These are phyloP conservation scores for Thecaphora thlaspeos DNA, from an alignment of 1,284 basidiomycete species.

Conservation along the genomic window DNA sequence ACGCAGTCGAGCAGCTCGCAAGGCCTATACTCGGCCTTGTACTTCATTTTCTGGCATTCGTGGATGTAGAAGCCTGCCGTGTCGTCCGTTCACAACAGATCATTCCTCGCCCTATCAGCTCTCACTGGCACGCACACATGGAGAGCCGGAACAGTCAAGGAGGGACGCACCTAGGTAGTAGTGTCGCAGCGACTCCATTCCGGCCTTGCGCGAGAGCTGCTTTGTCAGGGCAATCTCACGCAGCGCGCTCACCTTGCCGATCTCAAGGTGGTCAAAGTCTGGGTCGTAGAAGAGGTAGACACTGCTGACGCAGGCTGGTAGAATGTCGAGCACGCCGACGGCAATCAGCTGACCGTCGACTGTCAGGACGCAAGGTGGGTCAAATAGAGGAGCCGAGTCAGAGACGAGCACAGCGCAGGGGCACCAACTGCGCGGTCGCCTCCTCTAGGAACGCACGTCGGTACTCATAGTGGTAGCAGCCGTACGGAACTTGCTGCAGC, in stretches of 20 bases:
- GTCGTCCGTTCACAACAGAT: not conserved
- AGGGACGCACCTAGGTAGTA: constrained; percentile 31
- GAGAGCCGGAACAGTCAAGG: no score
- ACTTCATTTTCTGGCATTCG: constrained; percentile 85
- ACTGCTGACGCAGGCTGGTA: constrained; percentile 84
- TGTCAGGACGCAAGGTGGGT: no score
- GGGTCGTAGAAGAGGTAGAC: constrained; percentile 95
- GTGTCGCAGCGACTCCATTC: constrained; percentile 10
- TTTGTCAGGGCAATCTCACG: constrained; percentile 41
- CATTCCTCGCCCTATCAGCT: not conserved
- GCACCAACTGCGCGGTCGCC: no score
- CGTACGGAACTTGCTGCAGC: constrained; percentile 20
- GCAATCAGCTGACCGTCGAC: constrained; percentile 76
- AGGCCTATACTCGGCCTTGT: constrained; percentile 89
- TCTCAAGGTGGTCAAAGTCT: constrained; percentile 70
- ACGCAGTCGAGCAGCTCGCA: constrained; percentile 74
- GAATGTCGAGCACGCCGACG: constrained; percentile 84
- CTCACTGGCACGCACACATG: not conserved
- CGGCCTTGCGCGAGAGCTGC: constrained; percentile 25
- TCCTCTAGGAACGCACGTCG: constrained; percentile 34
- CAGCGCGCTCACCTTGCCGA: constrained; percentile 69
- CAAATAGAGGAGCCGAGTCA: no score
- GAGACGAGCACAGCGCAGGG: not conserved
- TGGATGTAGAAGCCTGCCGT: constrained; percentile 39
- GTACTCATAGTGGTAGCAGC: constrained; percentile 54